These are phyloP conservation scores for Ophiostoma montium DNA, from an alignment of 2,329 filamentous ascomycete genomes.

Conservation along the genomic window DNA sequence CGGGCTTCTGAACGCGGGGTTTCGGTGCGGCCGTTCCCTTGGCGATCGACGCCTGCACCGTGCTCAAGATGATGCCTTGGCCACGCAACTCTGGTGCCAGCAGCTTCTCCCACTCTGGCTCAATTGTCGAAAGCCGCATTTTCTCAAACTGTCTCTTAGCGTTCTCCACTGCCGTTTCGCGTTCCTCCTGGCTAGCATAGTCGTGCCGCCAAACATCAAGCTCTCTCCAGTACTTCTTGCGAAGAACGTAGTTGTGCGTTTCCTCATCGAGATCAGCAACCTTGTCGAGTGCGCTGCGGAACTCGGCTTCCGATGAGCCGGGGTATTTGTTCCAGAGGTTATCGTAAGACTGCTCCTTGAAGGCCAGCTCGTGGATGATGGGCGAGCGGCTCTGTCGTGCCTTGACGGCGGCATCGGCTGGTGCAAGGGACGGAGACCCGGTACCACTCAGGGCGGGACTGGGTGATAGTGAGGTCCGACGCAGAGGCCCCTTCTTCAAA, in stretches of 20 bases:
- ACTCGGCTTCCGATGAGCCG: conserved; percentile 35
- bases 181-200: conserved; percentile 38
- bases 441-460: conserved; percentile 43
- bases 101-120: conserved; percentile 48
- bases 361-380: conserved; percentile 47
- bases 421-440: conserved; percentile 37
- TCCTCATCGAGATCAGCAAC: conserved; percentile 37
- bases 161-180: conserved; percentile 46
- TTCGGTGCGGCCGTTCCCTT: conserved; percentile 35
- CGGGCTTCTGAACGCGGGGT: conserved; percentile 34
- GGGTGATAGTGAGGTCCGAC: conserved; percentile 15
- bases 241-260: conserved; percentile 39
- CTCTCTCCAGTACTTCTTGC: conserved; percentile 46
- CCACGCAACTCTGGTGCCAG: conserved; percentile 43
- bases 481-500: conserved; percentile 13
- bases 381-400: conserved; percentile 27
- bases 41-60: conserved; percentile 43
- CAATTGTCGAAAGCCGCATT: conserved; percentile 38
- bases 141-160: conserved; percentile 46
- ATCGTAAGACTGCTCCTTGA: conserved; percentile 34
- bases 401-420: conserved; percentile 36
- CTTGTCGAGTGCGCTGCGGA: conserved; percentile 40
- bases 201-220: conserved; percentile 49
- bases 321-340: conserved; percentile 36
- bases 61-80: conserved; percentile 46